phyloP scores from a whole-genome alignment of 2,329 filamentous ascomycete genomes.

The Pseudogymnoascus sp. region DNA sequence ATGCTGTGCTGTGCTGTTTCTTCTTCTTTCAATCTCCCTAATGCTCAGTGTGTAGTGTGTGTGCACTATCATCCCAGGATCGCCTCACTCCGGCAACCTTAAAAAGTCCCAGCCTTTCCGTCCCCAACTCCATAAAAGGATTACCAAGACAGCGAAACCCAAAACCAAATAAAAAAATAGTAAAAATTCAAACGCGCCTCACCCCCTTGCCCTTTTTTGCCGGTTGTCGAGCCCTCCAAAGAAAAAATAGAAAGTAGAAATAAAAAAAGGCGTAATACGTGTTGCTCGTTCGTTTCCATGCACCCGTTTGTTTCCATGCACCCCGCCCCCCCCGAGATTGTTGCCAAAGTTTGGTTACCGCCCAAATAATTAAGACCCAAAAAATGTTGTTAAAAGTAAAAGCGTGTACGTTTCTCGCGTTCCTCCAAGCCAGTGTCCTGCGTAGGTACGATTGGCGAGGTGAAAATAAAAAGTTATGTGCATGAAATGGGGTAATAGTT shows the following conservation, averaged over 20 bases:
- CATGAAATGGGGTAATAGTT: background rate
- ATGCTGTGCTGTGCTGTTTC: background rate
- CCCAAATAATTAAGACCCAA: background rate
- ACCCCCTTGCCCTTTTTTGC: background rate
- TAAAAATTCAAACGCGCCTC: background rate
- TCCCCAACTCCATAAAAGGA: background rate
- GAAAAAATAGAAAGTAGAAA: background rate
- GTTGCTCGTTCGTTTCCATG: background rate
- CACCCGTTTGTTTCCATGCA: background rate
- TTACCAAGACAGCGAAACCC: background rate
- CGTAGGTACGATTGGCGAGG: background rate
- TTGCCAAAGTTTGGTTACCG: background rate
- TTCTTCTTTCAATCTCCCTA: background rate
- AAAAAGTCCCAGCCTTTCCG: background rate
- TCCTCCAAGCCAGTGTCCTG: background rate
- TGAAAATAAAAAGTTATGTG: background rate
- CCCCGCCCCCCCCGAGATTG: background rate
- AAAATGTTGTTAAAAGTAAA: background rate
- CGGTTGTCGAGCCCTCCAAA: background rate
- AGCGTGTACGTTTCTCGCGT: background rate
- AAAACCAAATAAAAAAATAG: background rate
- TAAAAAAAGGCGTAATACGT: constrained; percentile 5
- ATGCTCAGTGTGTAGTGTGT: background rate
- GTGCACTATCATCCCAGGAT: background rate
- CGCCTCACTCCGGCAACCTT: background rate